Evolutionary conservation across 768 basidiomycete genomes (phyloP), one percentile per base, ranked within the genome.

Genomic region (Kwoniella heveanensis): DNA sequence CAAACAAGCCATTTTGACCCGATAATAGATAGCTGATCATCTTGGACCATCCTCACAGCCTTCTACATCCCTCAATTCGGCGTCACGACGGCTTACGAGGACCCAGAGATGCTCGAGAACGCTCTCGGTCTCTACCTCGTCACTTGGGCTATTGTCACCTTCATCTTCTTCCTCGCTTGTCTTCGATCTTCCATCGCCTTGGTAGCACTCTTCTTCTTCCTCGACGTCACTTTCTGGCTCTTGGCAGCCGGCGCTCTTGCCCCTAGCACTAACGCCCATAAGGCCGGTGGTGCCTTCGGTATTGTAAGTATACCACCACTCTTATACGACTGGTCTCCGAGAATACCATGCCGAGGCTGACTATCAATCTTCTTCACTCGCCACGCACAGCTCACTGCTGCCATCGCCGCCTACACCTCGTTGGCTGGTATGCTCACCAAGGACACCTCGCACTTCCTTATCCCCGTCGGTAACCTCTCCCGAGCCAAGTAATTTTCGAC

Each of bases 151-250:
- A 66, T 76, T 62, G 57, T 76, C 54, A 76, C 74, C 17, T 68
- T 73, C 56, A 63, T 80, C 71, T 77, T 81, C 74, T 67, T 80
- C 49, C 36, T 87, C 37, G 86, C 82, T n/a, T 77, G 84, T 1
- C 75, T 85, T 2, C 83, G 85, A 62, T 82, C 83, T 25, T 86
- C 84, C 51, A 39, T 86, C 44, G 83, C 82, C 36, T 79, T 87
- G 21, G 76, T 83, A 17, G 75, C 82, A 0, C 75, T 88, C 19
- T 84, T 88, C 74, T 77, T 82, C 77, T 85, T 81, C 83, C 83
- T 88, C 22, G 81, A 79, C 27, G 61, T 85, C 54, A 87, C 87
- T 6, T 88, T 79, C 71, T 72, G 67, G 56, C 62, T 73, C 10
- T 57, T 76, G 46, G 81, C 80, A 4, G 66, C 79, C 12, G 83